Evolutionary conservation across 306 rosid genomes (phyloP), one percentile per base, ranked within the genome.

Genomic region (Hippophae gyantsensis): DNA sequence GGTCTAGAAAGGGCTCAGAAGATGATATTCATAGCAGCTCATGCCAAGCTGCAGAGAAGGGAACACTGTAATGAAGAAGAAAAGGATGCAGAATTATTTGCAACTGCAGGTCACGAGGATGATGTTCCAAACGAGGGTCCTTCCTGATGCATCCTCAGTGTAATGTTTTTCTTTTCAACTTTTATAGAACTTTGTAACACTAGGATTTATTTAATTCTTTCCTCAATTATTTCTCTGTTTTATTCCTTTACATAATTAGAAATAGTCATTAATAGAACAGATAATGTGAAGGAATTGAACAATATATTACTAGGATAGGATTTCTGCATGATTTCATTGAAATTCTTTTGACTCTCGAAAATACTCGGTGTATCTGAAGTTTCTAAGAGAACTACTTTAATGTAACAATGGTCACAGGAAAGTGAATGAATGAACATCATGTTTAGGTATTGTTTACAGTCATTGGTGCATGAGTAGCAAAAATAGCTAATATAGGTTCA

Each of bases 1-100:
- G 89, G 87, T 13, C 70, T 79, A 52, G 96, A 90, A 69, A 87
- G 86, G 73, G 95, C 87, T 58, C 96, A 90, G 85, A 90, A 90
- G 79, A 90, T 90, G 96, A 75, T 87, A 63, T 87, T 76, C 56
- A 73, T 90, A 64, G 87, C 98, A 60, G 98, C 96, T 71, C 96
- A 87, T 67, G 89, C 98, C 46, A 90, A 90, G 77, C 92, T 90
- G 48, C 95, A 85, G 72, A 81, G 80, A 62, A 69, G 84, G 69
- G 92, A 87, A 58, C 78, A 83, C 23, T 83, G 84, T n/a, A 79
- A 64, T 8, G 98, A 90, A 63, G 98, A 87, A 78, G 96, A 87
- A 62, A 87, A 77, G 72, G 98, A 90, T 47, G 95, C 94, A 12
- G 98, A 90, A 64, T 69, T 87, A 54, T 81, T 90, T 67, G 77